Percentiles rank a stretch among this genome's conserved stretches.
These are phyloP conservation scores for Misopates orontium DNA, from an alignment of 257 asterid genomes.

Conservation along the genomic window DNA sequence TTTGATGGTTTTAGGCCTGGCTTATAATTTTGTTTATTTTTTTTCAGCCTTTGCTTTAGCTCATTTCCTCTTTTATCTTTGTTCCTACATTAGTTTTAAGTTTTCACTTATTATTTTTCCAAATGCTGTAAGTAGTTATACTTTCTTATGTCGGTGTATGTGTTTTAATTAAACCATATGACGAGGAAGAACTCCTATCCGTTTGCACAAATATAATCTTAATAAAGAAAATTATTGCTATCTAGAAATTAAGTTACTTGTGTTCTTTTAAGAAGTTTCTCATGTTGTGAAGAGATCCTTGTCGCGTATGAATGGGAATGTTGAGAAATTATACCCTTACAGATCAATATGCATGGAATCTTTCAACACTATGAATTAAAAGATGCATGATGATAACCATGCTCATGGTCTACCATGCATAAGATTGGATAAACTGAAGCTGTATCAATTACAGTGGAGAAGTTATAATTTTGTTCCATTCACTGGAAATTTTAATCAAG, in stretches of 20 bases:
- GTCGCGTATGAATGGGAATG: not conserved
- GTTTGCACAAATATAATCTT: not conserved
- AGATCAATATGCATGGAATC: not conserved
- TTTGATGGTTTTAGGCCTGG: not conserved
- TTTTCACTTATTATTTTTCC: not conserved
- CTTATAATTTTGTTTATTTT: conserved; percentile 5
- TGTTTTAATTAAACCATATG: not conserved
- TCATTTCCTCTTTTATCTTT: not conserved
- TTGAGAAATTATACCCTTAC: not conserved
- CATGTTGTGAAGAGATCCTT: not conserved
- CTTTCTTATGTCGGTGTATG: not conserved
- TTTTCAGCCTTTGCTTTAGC: not conserved
- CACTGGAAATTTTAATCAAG: not conserved
- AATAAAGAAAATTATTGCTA: not conserved
- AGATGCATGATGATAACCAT: conserved; percentile 8
- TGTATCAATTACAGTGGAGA: not conserved
- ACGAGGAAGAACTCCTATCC: not conserved
- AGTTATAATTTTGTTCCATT: not conserved
- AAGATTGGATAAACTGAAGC: not conserved
- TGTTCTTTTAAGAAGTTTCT: not conserved
- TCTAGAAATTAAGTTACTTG: not conserved
- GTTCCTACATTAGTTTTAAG: not conserved
- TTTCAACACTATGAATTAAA: not conserved
- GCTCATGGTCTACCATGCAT: not conserved
- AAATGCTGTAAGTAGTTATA: not conserved